Evolutionary conservation across 495 filamentous ascomycete genomes (phyloP), one percentile per base, ranked within the genome.

Genomic region (Pseudoneurospora amorphoporcata): DNA sequence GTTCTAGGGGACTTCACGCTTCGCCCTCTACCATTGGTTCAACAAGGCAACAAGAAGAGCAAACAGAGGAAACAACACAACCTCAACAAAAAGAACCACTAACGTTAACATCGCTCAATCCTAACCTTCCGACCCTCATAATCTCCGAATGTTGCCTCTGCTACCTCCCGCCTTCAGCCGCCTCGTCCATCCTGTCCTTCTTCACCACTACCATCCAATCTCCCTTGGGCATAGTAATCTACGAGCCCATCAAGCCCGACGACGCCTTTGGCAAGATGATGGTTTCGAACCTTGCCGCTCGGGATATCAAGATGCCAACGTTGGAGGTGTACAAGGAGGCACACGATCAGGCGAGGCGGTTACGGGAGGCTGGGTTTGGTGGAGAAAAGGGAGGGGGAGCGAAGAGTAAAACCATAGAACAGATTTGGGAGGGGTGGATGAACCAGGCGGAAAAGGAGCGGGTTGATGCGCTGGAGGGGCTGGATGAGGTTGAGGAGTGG

Each of bases 401-500:
- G 1, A 68, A 74, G 61, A 73, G 72, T 39, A 84, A 87, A 70
- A 92, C 92, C 75, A 88, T 98, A 58, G 87, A 91, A 71, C 85
- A 86, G 19, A 86, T 97, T 47, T 97, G 92, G 90, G 85, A 90
- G 65, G 78, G 83, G 14, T 97, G 94, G 92, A 84, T 97, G 4
- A 72, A 53, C 0, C 82, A 85, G 9, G 82, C 79, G n/a, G 95
- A 98, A 83, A 95, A 92, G 78, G 91, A 91, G 76, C 84, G 95
- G 74, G 89, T 98, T 4, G 89, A 91, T 68, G 77, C 81, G 35
- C 79, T 98, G 70, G 95, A 98, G 81, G 92, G 94, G 84, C 78
- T 98, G 74, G 95, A 99, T 84, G 95, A 99, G 82, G 87, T 97
- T 71, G 95, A 99, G 82, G 95, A 99, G 83, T 97, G 95, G 94